These are phyloP conservation scores for Scopulariopsis brevicaulis DNA, from an alignment of 2,329 filamentous ascomycete species.

Conservation along the genomic window DNA sequence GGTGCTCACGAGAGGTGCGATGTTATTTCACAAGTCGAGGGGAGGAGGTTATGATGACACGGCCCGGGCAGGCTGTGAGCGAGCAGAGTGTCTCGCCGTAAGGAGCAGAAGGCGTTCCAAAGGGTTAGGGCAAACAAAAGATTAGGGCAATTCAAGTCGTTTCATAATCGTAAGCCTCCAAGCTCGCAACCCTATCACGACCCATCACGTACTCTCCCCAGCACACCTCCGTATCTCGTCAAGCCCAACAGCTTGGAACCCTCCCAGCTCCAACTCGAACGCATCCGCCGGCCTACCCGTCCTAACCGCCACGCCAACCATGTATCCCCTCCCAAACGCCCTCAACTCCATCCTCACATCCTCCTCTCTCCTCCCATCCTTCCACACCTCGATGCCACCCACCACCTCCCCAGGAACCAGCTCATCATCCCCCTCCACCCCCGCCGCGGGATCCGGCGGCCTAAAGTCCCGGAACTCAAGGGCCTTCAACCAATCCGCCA, in stretches of 20 bases:
- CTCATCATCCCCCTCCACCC: background rate
- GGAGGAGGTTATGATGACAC: too few relatives aligned
- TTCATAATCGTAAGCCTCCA: background rate
- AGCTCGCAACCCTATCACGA: conserved; percentile 1
- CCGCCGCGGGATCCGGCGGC: conserved; percentile 30
- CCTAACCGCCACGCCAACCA: conserved; percentile 40
- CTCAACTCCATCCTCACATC: conserved; percentile 20
- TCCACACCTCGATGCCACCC: conserved; percentile 16
- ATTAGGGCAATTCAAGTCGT: too few relatives aligned
- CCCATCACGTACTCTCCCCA: conserved; percentile 14
- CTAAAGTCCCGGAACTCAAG: conserved; percentile 57
- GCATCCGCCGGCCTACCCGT: conserved; percentile 23
- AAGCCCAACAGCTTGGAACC: conserved; percentile 29
- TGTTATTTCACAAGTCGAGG: too few relatives aligned
- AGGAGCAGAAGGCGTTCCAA: too few relatives aligned
- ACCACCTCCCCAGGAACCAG: conserved; percentile 11
- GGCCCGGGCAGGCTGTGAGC: too few relatives aligned
- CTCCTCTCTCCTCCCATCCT: conserved; percentile 16
- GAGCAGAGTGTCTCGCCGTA: too few relatives aligned
- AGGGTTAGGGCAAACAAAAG: too few relatives aligned
- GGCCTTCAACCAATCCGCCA: conserved; percentile 60
- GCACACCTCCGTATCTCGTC: conserved; percentile 33
- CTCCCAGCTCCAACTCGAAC: conserved; percentile 24
- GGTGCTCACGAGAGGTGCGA: too few relatives aligned
- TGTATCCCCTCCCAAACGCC: conserved; percentile 36